Evolutionary conservation across 2,329 filamentous ascomycete species (phyloP), one percentile per base, ranked within the genome.

Genomic region (Diplodia mutila): DNA sequence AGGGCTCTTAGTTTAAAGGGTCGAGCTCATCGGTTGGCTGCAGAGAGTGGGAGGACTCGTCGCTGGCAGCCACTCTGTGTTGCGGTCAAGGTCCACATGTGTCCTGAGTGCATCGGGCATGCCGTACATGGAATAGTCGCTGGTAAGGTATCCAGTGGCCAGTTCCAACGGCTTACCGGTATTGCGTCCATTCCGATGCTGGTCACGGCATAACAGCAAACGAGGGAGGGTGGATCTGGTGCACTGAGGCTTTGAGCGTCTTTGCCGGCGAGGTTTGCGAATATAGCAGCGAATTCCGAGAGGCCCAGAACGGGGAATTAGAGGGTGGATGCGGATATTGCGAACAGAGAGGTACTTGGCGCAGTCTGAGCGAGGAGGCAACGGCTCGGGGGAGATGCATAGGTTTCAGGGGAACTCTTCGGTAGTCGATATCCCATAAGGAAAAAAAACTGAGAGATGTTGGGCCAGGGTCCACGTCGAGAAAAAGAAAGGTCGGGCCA

Each of bases 401-500:
- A 51, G 18, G 49, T 51, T n/a, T 25, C 8, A 7, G 27, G 59
- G 9, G 46, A 63, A 51, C 23, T 69, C 64, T 42, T 65, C 46
- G 27, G 61, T 32, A 66, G 51, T 55, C 12, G 37, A 29, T 14
- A 61, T 59, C 2, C 55, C 64, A 12, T 66, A 51, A 32, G 46
- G 64, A 27, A 46, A 66, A 49, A 32, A 46, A 34, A 57, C n/a
- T 66, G 64, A 57, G 39, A 57, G 21, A 34, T 16, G 18, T 57
- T 54, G 18, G 51, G 39, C 54, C 48, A 66, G 51, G 46, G 48
- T 55, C 67, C 64, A 12, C 63, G 54, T 18, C 53, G 67, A 34
- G 68, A 48, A 53, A 66, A 67, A 25, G 64, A 51, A 27, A 69
- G 32, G 23, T 67, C 51, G 39, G 69, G 46, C 69, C 69, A 69